Conservation (phyloP, 140 eudicot species). For the Erigeron philadelphicus region DNA sequence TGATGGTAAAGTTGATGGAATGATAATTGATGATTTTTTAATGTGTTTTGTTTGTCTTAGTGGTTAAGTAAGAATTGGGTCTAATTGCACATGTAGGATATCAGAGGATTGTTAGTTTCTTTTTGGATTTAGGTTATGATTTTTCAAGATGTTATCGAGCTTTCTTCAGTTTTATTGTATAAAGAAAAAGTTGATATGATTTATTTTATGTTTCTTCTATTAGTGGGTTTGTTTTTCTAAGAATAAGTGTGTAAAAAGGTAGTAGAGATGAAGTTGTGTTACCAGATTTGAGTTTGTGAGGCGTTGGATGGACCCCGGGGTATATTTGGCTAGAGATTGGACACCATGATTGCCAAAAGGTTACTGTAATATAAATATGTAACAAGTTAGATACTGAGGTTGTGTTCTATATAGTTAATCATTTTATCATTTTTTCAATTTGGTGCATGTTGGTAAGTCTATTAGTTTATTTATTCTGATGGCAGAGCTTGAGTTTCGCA, state of each 20-base stretch:
- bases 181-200: too few species aligned
- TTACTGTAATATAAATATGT: too few species aligned
- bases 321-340: too few species aligned
- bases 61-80: slow-evolving; percentile 20
- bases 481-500: background rate
- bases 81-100: slow-evolving; percentile 7
- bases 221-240: too few species aligned
- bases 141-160: background rate
- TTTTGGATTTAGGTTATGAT: slow-evolving; percentile 4
- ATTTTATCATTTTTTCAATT: slow-evolving; percentile 5
- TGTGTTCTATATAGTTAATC: too few species aligned
- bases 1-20: too few species aligned
- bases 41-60: slow-evolving; percentile 20
- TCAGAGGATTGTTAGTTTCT: slow-evolving; percentile 1
- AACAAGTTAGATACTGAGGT: background rate
- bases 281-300: too few species aligned
- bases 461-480: background rate
- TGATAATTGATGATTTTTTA: background rate
- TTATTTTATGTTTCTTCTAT: too few species aligned
- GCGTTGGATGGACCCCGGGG: too few species aligned
- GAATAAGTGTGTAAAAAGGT: too few species aligned
- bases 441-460: slow-evolving; percentile 4
- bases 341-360: too few species aligned
- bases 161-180: background rate
- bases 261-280: too few species aligned